Evolutionary conservation across 768 basidiomycete species (phyloP), one percentile per base, ranked within the genome.

Genomic region (Boletellus ananiceps): DNA sequence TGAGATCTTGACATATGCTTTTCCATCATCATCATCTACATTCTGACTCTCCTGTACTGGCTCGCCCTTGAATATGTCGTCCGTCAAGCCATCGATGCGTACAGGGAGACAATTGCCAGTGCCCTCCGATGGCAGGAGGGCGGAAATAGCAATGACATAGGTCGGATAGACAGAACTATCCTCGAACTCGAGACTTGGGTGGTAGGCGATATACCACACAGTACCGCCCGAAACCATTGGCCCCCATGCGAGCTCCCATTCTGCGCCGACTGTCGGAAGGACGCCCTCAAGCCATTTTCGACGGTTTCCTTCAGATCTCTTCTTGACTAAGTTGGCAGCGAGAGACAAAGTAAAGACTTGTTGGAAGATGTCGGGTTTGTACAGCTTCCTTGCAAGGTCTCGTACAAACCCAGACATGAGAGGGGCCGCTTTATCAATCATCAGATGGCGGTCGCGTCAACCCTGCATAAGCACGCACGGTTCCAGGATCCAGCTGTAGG

Each of bases 401-500:
- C 52, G 42, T 5, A 36, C 36, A 32, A 40, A 57, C 18, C 54
- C 54, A 14, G 54, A 57, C 46, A 41, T 55, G 8, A 46, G 56
- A 36, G 48, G 37, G 11, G 46, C 56, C 13, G 54, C 54, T 50
- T 15, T 34, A 11, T 2, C 40, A 5, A 34, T 7, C 5, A 39
- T 50, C 40, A 53, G 37, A 7, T 9, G 11, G 8, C n/a, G 11
- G 6, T 23, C 13, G 32, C 32, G 13, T 27, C 15, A 21, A 12
- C 5, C 9, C 19, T 11, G 16, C 8, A 16, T 5, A 15, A 5
- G 15, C 29, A 57, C 54, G 18, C n/a, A 59, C 50, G 50, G 19
- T 55, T 55, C 58, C 57, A 60, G 27, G 54, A 51, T 36, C 49
- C 50, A 29, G 58, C 27, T 1, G 56, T 47, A 8, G 54, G 58